These are phyloP conservation scores for Cupressus sempervirens DNA, from an alignment of 75 land plant genomes.

Conservation along the genomic window DNA sequence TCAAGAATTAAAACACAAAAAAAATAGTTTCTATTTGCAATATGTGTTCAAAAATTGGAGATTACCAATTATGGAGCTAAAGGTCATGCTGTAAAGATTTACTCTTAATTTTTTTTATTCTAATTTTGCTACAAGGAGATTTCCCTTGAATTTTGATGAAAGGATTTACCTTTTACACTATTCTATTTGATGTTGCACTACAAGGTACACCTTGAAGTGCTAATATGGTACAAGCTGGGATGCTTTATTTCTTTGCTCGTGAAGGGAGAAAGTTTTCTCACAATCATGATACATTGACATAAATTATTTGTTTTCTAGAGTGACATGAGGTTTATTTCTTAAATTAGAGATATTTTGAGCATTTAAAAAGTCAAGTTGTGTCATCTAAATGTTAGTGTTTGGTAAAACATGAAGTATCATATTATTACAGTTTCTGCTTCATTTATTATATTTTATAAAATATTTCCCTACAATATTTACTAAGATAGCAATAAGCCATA, in stretches of 20 bases:
- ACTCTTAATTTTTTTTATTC: too few species aligned
- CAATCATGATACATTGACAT: neutral
- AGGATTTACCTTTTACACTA: too few species aligned
- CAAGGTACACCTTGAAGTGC: neutral
- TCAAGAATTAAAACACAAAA: too few species aligned
- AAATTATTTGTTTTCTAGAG: neutral
- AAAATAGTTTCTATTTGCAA: too few species aligned
- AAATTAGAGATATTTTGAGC: neutral
- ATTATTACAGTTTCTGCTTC: neutral
- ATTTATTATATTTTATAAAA: neutral
- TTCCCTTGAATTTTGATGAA: too few species aligned
- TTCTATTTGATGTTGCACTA: too few species aligned
- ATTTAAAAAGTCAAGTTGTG: neutral
- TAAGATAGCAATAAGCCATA: neutral
- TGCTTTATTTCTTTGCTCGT: neutral
- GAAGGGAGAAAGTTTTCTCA: neutral
- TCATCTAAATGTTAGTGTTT: too few species aligned
- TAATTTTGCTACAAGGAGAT: too few species aligned
- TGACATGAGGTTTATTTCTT: neutral
- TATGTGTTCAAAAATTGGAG: too few species aligned
- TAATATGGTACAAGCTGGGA: neutral
- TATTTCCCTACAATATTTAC: neutral
- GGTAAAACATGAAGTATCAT: too few species aligned
- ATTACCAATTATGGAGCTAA: too few species aligned
- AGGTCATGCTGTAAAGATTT: too few species aligned